Evolutionary conservation across 768 basidiomycete genomes (phyloP).

Genomic region (Kwoniella dejecticola): DNA sequence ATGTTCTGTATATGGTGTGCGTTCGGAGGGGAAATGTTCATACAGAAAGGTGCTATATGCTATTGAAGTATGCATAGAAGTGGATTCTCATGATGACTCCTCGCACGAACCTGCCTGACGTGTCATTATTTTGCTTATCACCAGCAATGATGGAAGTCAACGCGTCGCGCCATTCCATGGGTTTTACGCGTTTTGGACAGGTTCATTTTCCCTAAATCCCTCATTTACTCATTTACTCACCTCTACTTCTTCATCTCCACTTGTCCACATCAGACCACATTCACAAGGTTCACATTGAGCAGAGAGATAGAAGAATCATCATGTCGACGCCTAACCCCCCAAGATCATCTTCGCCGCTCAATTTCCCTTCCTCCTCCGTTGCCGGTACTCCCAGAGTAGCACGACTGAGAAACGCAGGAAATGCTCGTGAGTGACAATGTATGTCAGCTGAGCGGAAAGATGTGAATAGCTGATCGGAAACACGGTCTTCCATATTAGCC

Average conservation of each 20-base stretch:
- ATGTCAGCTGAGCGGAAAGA: neutral
- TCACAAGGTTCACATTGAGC: neutral
- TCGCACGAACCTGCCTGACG: too few species aligned
- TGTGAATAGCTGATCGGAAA: neutral
- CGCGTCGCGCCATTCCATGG: conserved; percentile 23
- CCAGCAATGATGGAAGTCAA: neutral
- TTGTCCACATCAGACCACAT: neutral
- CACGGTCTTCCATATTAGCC: neutral
- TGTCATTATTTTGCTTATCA: neutral
- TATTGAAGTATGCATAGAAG: too few species aligned
- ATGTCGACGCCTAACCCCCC: conserved; percentile 44
- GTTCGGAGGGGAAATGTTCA: too few species aligned
- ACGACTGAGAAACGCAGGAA: conserved; percentile 15
- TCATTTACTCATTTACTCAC: conserved; percentile 17
- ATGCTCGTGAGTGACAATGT: conserved; percentile 27
- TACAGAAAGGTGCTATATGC: too few species aligned
- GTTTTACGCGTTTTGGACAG: conserved; percentile 17
- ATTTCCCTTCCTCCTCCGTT: conserved; percentile 56
- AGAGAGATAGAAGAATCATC: neutral
- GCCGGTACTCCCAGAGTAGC: conserved; percentile 47
- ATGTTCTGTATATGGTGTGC: too few species aligned
- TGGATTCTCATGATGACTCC: too few species aligned
- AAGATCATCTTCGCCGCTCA: conserved; percentile 54
- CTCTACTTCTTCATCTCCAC: neutral
- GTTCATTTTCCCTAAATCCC: conserved; percentile 18